Conservation (phyloP, 306 rosid genomes). For the Hippophae gyantsensis region DNA sequence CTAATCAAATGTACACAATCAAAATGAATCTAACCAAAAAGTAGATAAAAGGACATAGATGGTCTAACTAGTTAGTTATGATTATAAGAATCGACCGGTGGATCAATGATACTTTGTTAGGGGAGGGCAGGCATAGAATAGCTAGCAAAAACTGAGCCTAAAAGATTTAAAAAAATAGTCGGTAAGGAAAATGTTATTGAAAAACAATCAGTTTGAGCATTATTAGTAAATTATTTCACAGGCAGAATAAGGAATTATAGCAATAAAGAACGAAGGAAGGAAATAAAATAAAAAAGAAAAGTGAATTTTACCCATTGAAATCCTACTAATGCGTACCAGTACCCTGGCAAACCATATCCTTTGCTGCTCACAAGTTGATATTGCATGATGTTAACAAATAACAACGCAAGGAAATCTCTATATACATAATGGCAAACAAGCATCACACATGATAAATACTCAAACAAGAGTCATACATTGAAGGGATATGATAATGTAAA, state of each 20-base stretch:
- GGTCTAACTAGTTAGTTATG: no score
- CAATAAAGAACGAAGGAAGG: no score
- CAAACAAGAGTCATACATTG: no score
- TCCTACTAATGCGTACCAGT: slow-evolving; percentile 59
- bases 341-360: slow-evolving; percentile 59
- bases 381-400: slow-evolving; percentile 12
- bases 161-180: not conserved
- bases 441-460: no score
- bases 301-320: slow-evolving; percentile 73
- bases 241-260: not conserved
- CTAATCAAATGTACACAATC: no score
- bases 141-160: slow-evolving; percentile 39
- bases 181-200: not conserved
- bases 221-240: not conserved
- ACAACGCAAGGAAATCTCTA: slow-evolving; percentile 12
- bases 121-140: slow-evolving; percentile 38
- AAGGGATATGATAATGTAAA: no score
- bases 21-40: no score
- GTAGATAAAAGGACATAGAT: no score
- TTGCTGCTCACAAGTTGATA: slow-evolving; percentile 50
- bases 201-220: not conserved
- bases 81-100: no score
- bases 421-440: not conserved
- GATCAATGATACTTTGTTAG: slow-evolving; percentile 26
- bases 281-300: not conserved